phyloP scores from a whole-genome alignment of 2,329 filamentous ascomycete genomes.

The Stagonosporopsis cucurbitacearum region DNA sequence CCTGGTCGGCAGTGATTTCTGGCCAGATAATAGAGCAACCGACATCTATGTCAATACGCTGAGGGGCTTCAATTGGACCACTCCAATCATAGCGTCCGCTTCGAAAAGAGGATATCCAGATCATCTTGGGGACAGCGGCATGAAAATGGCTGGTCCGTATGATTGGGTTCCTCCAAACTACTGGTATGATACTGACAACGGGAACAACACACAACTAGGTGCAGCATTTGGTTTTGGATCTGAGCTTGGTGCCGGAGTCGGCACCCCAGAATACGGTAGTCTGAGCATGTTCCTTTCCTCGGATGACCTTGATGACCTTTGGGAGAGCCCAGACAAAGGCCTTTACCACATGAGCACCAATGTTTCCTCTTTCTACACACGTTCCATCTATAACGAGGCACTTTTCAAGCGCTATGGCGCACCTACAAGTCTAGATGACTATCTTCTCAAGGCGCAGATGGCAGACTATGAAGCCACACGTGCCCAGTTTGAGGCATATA shows the following conservation, averaged over 20 bases:
- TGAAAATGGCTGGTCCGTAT: conserved; percentile 72
- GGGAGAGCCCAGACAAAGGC: conserved; percentile 60
- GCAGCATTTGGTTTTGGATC: conserved; percentile 69
- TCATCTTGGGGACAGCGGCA: conserved; percentile 61
- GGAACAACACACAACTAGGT: conserved; percentile 57
- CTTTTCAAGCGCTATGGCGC: conserved; percentile 61
- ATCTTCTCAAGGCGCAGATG: conserved; percentile 66
- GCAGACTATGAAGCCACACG: conserved; percentile 70
- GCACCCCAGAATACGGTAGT: conserved; percentile 64
- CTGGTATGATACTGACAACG: conserved; percentile 62
- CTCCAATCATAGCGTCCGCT: conserved; percentile 65
- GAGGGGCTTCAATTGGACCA: conserved; percentile 60
- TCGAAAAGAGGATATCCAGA: conserved; percentile 61
- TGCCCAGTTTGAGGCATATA: conserved; percentile 65
- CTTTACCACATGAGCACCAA: conserved; percentile 67
- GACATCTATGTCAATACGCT: conserved; percentile 61
- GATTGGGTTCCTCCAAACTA: conserved; percentile 72
- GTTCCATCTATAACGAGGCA: conserved; percentile 64
- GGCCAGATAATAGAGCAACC: conserved; percentile 65
- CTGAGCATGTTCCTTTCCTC: conserved; percentile 61
- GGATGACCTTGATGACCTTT: conserved; percentile 62
- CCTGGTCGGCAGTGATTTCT: conserved; percentile 68
- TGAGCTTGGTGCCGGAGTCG: conserved; percentile 67
- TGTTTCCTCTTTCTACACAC: conserved; percentile 62
- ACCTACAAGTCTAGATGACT: conserved; percentile 62